Evolutionary conservation across 805 yeast genomes (phyloP).

Genomic region (Candida fluviatilis): DNA sequence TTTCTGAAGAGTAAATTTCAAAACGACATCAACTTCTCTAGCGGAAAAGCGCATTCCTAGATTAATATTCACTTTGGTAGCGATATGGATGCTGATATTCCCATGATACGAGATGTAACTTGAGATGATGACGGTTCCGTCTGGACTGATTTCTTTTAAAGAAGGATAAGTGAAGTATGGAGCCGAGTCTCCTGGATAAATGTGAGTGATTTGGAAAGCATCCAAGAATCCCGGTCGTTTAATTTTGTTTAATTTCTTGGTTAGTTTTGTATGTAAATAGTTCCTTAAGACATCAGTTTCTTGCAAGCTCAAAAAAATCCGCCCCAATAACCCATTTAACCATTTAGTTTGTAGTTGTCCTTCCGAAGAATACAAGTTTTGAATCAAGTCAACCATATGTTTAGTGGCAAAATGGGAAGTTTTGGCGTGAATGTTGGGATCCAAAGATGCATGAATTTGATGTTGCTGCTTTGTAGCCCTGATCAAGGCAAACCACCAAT

Average conservation of each 20-base stretch:
- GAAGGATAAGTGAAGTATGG: slow-evolving; percentile 77
- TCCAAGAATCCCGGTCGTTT: slow-evolving; percentile 86
- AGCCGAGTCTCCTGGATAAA: slow-evolving; percentile 74
- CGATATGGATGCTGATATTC: slow-evolving; percentile 65
- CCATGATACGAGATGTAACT: slow-evolving; percentile 70
- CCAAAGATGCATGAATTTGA: slow-evolving; percentile 12
- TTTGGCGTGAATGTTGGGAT: slow-evolving; percentile 62
- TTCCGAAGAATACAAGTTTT: slow-evolving; percentile 74
- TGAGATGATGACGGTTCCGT: slow-evolving; percentile 66
- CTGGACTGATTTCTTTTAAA: slow-evolving; percentile 67
- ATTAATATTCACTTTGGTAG: slow-evolving; percentile 75
- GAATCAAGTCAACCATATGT: slow-evolving; percentile 71
- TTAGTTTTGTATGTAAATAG: slow-evolving; percentile 54
- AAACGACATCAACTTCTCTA: slow-evolving; percentile 68
- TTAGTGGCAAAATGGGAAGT: slow-evolving; percentile 68
- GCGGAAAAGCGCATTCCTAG: slow-evolving; percentile 68
- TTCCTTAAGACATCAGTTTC: slow-evolving; percentile 63
- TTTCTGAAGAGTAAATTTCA: slow-evolving; percentile 63
- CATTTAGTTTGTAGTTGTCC: slow-evolving; percentile 82
- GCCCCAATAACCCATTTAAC: slow-evolving; percentile 84
- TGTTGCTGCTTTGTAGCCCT: slow-evolving; percentile 58
- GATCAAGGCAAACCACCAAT: slow-evolving; percentile 86
- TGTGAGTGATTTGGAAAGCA: slow-evolving; percentile 67
- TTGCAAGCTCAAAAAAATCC: slow-evolving; percentile 74
- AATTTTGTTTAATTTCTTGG: slow-evolving; percentile 70